Base-by-base conservation (phyloP, 441 rosid species). In the Mallotus repandus region DNA sequence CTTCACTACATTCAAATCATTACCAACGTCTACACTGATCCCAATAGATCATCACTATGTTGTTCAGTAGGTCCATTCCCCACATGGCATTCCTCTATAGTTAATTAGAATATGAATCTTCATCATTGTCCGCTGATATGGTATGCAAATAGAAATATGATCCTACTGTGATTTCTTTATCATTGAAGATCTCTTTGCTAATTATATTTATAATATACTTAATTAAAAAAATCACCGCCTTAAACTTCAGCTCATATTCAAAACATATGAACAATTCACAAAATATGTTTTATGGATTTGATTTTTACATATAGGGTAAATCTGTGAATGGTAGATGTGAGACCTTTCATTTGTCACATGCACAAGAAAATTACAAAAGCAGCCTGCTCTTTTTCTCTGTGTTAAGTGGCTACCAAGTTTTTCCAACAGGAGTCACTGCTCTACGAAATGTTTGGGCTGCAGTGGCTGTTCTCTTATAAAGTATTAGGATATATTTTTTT, bases 1-100 rank as follows among this genome's bases (percentile, higher is more conserved):
- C 70, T 74, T 86, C 81, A 75, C 81, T 64, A 79, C 83, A 82
- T 68, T 70, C 73, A 80, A 82, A 88, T 86, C 85, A 83, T 81
- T 81, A 81, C 84, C 13, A 49, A 68, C 72, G 58, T 52, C 78
- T 76, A 68, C 61, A 58, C 62, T 45, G 49, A 78, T 82, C 77
- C 70, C 78, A 15, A 50, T 74, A 63, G 29, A 69, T 53, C 74
- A 77, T 13, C 16, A 15, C 13, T 50, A 56, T 25, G 46, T 38
- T 21, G 57, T 38, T 35, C 60, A 38, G 78, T 80, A 84, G 91
- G 86, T 64, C 83, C 87, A 79, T 75, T 68, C 74, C 76, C 71
- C 87, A 86, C 88, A 86, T 88, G 91, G 60, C 70, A 62, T 66
- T 72, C 84, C 82, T 60, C 81, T 70, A 45, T 57, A 77, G 71